These are phyloP conservation scores for Debaryomyces singareniensis DNA, from an alignment of 1,139 yeast genomes.

Conservation along the genomic window DNA sequence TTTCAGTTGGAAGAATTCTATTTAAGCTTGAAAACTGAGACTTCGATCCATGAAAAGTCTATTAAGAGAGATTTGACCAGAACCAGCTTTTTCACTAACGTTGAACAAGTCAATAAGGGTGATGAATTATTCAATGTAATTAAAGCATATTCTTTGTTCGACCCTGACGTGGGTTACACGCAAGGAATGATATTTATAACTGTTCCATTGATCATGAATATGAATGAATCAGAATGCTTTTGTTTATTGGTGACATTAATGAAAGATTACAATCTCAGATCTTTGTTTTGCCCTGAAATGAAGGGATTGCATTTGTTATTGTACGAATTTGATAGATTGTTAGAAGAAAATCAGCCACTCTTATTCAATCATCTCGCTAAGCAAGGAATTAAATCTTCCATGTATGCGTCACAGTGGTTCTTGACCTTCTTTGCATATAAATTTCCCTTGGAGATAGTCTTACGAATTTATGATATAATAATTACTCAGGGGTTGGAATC, in stretches of 20 bases:
- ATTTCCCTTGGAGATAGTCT: slow-evolving; percentile 78
- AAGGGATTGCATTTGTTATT: slow-evolving; percentile 81
- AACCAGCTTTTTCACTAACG: slow-evolving; percentile 71
- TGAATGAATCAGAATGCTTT: slow-evolving; percentile 82
- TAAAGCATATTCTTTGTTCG: slow-evolving; percentile 79
- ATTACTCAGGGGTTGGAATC: slow-evolving; percentile 88
- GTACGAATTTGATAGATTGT: slow-evolving; percentile 81
- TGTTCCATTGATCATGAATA: slow-evolving; percentile 75
- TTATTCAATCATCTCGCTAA: slow-evolving; percentile 70
- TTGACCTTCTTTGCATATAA: slow-evolving; percentile 89
- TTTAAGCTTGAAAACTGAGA: slow-evolving; percentile 42
- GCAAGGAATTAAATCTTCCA: slow-evolving; percentile 82
- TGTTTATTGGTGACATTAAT: slow-evolving; percentile 73
- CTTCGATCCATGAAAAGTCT: slow-evolving; percentile 66
- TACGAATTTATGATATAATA: slow-evolving; percentile 77
- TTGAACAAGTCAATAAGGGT: slow-evolving; percentile 42
- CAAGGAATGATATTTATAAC: slow-evolving; percentile 96
- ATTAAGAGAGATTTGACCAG: slow-evolving; percentile 79
- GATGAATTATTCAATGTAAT: slow-evolving; percentile 68
- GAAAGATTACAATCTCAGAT: slow-evolving; percentile 76
- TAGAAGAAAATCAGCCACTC: slow-evolving; percentile 64
- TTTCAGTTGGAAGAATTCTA: slow-evolving; percentile 66
- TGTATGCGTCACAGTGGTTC: slow-evolving; percentile 98
- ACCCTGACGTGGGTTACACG: slow-evolving; percentile 92
- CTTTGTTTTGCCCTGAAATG: slow-evolving; percentile 82